Evolutionary conservation across 257 asterid genomes (phyloP).

Genomic region (Agastache rugosa): DNA sequence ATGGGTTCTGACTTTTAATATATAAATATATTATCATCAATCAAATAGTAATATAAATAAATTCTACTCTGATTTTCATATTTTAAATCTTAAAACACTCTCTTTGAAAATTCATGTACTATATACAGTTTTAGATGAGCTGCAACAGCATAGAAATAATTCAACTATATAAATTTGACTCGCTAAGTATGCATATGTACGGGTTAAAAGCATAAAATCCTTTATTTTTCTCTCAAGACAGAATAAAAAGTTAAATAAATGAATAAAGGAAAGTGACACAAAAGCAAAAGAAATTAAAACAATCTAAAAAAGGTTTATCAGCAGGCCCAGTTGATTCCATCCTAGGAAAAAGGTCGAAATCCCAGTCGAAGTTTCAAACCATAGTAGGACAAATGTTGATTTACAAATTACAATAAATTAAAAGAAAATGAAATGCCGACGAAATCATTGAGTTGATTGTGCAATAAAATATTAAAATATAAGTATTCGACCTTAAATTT

Average conservation of each 20-base stretch:
- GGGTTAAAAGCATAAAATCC: background rate
- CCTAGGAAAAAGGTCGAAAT: constrained; percentile 40
- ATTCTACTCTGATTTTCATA: too few relatives aligned
- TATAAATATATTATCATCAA: too few relatives aligned
- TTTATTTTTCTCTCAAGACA: background rate
- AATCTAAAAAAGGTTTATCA: background rate
- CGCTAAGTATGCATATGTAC: background rate
- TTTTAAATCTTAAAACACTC: too few relatives aligned
- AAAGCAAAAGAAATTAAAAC: background rate
- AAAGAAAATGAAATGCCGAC: constrained; percentile 24
- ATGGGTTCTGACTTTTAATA: too few relatives aligned
- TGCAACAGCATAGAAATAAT: background rate
- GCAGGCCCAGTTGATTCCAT: constrained; percentile 44
- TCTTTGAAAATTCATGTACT: background rate
- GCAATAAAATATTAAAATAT: constrained; percentile 1
- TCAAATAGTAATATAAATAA: too few relatives aligned
- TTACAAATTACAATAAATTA: constrained; percentile 33
- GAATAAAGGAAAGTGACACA: background rate
- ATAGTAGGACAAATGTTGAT: constrained; percentile 42
- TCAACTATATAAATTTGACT: too few relatives aligned
- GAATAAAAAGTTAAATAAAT: constrained; percentile 4
- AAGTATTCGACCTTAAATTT: background rate
- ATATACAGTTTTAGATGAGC: too few relatives aligned
- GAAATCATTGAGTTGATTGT: constrained; percentile 42
- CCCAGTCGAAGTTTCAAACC: constrained; percentile 30